Percentiles rank a stretch among this genome's conserved stretches.
Conservation (phyloP, 257 asterid genomes). For the Misopates orontium region DNA sequence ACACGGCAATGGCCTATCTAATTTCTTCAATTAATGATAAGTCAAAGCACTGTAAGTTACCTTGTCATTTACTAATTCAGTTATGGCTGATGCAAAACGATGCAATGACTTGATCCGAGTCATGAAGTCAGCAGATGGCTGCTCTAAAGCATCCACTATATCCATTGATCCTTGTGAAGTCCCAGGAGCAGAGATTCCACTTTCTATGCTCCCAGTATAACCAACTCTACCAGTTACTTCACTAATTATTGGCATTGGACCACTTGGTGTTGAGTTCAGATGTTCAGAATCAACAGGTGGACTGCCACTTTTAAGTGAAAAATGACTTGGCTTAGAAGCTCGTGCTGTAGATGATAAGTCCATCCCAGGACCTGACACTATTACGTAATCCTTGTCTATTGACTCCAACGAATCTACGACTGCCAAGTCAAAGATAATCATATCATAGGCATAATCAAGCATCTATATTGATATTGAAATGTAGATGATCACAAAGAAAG, state of each 20-base stretch:
- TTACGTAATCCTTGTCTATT: constrained; percentile 79
- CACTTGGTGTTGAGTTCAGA: constrained; percentile 45
- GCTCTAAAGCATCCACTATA: constrained; percentile 48
- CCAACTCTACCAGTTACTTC: constrained; percentile 42
- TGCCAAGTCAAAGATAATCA: constrained; percentile 38
- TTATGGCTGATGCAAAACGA: constrained; percentile 59
- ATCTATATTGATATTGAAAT: constrained; percentile 13
- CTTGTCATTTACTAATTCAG: constrained; percentile 73
- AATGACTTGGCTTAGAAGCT: constrained; percentile 47
- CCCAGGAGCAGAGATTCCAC: constrained; percentile 59
- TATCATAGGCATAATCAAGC: constrained; percentile 6
- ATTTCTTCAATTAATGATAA: too few relatives aligned
- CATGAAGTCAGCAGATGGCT: constrained; percentile 63
- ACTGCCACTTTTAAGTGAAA: constrained; percentile 51
- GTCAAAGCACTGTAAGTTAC: constrained; percentile 39
- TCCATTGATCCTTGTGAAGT: constrained; percentile 61
- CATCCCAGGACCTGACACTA: constrained; percentile 68
- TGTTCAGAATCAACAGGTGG: constrained; percentile 42
- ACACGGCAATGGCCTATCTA: background rate
- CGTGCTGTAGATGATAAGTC: constrained; percentile 61
- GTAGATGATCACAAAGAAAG: constrained; percentile 16
- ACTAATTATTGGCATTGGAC: constrained; percentile 58
- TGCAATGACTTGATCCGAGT: constrained; percentile 74
- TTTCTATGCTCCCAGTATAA: constrained; percentile 45
- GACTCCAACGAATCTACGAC: constrained; percentile 68